Percentiles rank a stretch among this genome's conserved stretches.
Conservation (phyloP, 805 yeast species). For the Teunomyces kruisii region DNA sequence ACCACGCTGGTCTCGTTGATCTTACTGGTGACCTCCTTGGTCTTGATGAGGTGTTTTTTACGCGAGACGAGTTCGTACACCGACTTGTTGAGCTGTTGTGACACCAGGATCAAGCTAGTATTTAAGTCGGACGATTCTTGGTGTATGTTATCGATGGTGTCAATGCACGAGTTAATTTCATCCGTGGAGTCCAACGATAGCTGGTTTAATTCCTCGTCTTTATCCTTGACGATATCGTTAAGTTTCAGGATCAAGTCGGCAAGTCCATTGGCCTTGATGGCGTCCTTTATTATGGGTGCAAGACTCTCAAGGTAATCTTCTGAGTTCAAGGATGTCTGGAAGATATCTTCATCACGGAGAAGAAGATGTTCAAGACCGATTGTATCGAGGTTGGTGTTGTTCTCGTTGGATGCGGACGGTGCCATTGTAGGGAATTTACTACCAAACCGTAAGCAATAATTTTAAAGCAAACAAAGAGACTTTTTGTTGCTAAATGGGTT, state of each 20-base stretch:
- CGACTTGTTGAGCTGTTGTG: constrained; percentile 56
- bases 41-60: constrained; percentile 57
- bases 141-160: constrained; percentile 62
- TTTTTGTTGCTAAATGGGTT: too few species aligned
- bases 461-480: too few species aligned
- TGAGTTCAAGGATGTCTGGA: constrained; percentile 49
- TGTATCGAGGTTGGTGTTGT: constrained; percentile 12
- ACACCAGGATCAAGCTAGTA: constrained; percentile 55
- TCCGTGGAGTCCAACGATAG: constrained; percentile 61
- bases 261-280: constrained; percentile 54
- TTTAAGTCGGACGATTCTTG: constrained; percentile 55
- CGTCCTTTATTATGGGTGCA: constrained; percentile 69
- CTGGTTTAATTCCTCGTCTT: constrained; percentile 62
- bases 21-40: constrained; percentile 63
- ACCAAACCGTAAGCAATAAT: neutral
- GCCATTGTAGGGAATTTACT: constrained; percentile 3
- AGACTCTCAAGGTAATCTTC: constrained; percentile 78
- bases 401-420: constrained; percentile 4
- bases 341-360: constrained; percentile 41
- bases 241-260: constrained; percentile 56
- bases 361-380: constrained; percentile 38
- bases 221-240: constrained; percentile 54
- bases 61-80: constrained; percentile 64
- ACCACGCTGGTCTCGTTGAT: constrained; percentile 71
- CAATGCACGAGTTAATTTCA: constrained; percentile 58